These are phyloP conservation scores for Cytospora chrysosperma DNA, from an alignment of 2,329 filamentous ascomycete species.

Conservation along the genomic window DNA sequence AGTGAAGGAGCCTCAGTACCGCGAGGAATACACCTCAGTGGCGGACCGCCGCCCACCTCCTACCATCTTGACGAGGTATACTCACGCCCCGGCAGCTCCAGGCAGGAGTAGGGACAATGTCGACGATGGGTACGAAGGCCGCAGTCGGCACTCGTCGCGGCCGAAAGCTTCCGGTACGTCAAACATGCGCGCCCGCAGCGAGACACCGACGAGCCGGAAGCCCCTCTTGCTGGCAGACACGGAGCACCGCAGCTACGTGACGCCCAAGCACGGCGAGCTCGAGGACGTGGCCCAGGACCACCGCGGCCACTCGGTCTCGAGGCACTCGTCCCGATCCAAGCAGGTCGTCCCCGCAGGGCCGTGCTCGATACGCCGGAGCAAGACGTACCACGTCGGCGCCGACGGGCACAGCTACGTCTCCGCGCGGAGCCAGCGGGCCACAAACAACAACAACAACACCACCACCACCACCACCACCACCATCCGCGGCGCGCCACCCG, in stretches of 20 bases:
- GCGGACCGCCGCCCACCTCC: conserved; percentile 37
- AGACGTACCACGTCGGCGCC: conserved; percentile 31
- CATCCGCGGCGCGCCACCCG: conserved; percentile 30
- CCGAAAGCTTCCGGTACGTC: conserved; percentile 34
- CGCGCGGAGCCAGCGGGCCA: conserved; percentile 40
- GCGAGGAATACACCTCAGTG: conserved; percentile 34
- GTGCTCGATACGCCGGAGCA: conserved; percentile 27
- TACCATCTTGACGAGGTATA: conserved; percentile 23
- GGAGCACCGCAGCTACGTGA: conserved; percentile 42
- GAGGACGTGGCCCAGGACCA: conserved; percentile 14
- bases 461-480: no score
- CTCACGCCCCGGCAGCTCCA: conserved; percentile 36
- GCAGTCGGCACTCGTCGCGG: conserved; percentile 42
- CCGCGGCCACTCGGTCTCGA: conserved; percentile 28
- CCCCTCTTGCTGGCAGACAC: conserved; percentile 42
- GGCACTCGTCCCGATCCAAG: conserved; percentile 21
- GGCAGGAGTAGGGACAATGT: conserved; percentile 32
- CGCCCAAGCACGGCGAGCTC: conserved; percentile 35
- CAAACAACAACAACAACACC: no score
- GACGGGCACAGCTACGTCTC: conserved; percentile 45
- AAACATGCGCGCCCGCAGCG: conserved; percentile 42
- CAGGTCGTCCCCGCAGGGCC: conserved; percentile 6
- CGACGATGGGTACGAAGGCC: conserved; percentile 40
- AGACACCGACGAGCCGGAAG: conserved; percentile 35
- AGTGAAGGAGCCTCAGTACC: conserved; percentile 39